These are phyloP conservation scores for Ogataea philodendri DNA, from an alignment of 805 yeast species.

Conservation along the genomic window DNA sequence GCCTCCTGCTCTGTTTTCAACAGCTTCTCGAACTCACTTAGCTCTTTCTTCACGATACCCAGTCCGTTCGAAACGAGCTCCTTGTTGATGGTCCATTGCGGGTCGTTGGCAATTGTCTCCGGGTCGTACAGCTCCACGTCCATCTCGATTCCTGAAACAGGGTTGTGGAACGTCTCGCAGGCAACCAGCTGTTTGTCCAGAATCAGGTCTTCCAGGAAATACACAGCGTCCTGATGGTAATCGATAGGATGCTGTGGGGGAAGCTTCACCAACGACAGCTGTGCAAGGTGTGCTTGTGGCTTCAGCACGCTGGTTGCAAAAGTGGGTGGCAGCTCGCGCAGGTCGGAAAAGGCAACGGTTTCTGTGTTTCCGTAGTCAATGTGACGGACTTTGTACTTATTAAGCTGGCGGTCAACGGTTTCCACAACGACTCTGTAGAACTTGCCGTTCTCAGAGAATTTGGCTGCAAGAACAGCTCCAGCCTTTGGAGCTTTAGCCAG, in stretches of 20 bases:
- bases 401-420: slow-evolving; percentile 42
- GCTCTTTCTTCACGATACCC: slow-evolving; percentile 47
- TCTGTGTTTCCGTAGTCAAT: slow-evolving; percentile 62
- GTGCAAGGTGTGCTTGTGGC: slow-evolving; percentile 55
- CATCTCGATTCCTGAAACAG: slow-evolving; percentile 43
- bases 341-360: slow-evolving; percentile 40
- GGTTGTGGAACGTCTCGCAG: slow-evolving; percentile 43
- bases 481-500: slow-evolving; percentile 44
- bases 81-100: slow-evolving; percentile 57
- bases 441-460: slow-evolving; percentile 49
- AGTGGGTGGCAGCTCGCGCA: slow-evolving; percentile 53
- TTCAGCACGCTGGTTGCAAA: slow-evolving; percentile 41
- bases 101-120: slow-evolving; percentile 49
- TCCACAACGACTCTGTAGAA: slow-evolving; percentile 58
- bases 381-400: slow-evolving; percentile 50
- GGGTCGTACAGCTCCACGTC: slow-evolving; percentile 57
- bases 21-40: slow-evolving; percentile 36
- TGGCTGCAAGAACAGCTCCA: slow-evolving; percentile 56
- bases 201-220: slow-evolving; percentile 50
- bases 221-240: slow-evolving; percentile 53
- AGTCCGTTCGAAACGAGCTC: slow-evolving; percentile 58
- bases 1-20: slow-evolving; percentile 38
- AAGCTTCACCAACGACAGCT: slow-evolving; percentile 49
- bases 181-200: slow-evolving; percentile 55
- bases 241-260: slow-evolving; percentile 59